A percentile compares a stretch with the other conserved stretches of the same genome.
These are phyloP conservation scores for Penicillium daleae DNA, from an alignment of 495 filamentous ascomycete genomes.

Conservation along the genomic window DNA sequence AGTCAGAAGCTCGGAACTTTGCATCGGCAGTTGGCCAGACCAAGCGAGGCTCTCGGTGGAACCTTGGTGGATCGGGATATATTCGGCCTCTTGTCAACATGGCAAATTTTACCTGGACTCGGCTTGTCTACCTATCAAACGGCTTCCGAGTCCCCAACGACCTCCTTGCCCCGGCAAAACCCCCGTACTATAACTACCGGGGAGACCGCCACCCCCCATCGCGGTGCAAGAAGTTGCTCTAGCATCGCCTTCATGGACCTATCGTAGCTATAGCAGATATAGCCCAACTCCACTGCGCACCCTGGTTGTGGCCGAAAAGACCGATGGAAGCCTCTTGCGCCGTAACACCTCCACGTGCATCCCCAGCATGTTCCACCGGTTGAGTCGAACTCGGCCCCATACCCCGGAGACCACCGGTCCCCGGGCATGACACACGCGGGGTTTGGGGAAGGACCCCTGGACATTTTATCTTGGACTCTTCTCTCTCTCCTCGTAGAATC, in stretches of 20 bases:
- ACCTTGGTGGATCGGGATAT: background rate
- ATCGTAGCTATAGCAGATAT: background rate
- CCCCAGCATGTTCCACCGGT: constrained; percentile 9
- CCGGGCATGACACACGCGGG: constrained; percentile 4
- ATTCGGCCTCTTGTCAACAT: constrained; percentile 1
- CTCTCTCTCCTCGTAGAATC: background rate
- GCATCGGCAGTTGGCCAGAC: constrained; percentile 20
- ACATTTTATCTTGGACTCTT: constrained; percentile 3
- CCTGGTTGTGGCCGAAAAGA: background rate
- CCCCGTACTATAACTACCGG: constrained; percentile 12
- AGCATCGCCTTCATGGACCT: background rate
- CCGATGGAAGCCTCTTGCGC: background rate
- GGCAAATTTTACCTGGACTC: background rate
- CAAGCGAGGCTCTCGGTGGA: constrained; percentile 13
- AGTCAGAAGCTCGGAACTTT: constrained; percentile 10
- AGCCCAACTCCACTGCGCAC: background rate
- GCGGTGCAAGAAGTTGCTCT: background rate
- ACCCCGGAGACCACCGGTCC: constrained; percentile 15
- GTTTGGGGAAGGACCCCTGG: constrained; percentile 3
- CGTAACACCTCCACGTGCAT: background rate
- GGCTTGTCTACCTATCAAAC: background rate
- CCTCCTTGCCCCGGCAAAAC: constrained; percentile 8
- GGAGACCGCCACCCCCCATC: constrained; percentile 1
- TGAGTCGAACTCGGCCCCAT: constrained; percentile 8
- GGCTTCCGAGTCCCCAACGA: background rate